Evolutionary conservation across 2,329 filamentous ascomycete genomes (phyloP).

Genomic region (Colletotrichum falcatum): DNA sequence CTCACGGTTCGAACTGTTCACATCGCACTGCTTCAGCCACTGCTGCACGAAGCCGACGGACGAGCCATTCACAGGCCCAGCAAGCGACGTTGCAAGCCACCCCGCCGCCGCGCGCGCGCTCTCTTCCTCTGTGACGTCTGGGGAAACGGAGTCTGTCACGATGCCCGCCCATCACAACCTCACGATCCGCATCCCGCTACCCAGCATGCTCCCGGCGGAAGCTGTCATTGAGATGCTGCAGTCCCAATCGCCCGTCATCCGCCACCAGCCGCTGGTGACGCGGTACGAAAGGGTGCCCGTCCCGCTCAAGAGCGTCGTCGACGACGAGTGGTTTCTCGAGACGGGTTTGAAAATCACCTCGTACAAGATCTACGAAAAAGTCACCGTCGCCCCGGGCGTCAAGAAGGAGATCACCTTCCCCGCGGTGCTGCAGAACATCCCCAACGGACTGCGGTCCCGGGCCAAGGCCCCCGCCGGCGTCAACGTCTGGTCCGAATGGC

Average conservation of each 20-base stretch:
- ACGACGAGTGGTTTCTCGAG: conserved; percentile 57
- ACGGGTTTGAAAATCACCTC: conserved; percentile 50
- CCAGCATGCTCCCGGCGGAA: conserved; percentile 52
- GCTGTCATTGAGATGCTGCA: conserved; percentile 55
- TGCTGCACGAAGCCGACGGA: background rate
- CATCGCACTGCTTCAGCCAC: no score
- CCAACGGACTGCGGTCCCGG: conserved; percentile 56
- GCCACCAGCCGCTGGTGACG: conserved; percentile 53
- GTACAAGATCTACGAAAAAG: conserved; percentile 49
- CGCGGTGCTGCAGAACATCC: conserved; percentile 58
- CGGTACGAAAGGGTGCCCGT: conserved; percentile 52
- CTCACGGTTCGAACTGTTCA: background rate
- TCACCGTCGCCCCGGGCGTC: conserved; percentile 54
- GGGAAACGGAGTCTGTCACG: conserved; percentile 1
- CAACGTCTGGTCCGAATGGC: conserved; percentile 55
- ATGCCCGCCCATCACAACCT: conserved; percentile 49
- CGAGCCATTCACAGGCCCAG: background rate
- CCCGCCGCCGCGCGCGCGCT: no score
- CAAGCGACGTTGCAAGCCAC: background rate
- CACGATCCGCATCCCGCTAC: conserved; percentile 57
- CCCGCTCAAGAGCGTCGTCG: conserved; percentile 49
- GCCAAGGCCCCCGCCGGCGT: conserved; percentile 58
- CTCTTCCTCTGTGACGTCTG: background rate
- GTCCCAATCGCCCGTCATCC: conserved; percentile 56
- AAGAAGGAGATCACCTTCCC: conserved; percentile 56